Base-by-base conservation (phyloP, 2,329 filamentous ascomycete species). In the Calonectria pauciramosa region DNA sequence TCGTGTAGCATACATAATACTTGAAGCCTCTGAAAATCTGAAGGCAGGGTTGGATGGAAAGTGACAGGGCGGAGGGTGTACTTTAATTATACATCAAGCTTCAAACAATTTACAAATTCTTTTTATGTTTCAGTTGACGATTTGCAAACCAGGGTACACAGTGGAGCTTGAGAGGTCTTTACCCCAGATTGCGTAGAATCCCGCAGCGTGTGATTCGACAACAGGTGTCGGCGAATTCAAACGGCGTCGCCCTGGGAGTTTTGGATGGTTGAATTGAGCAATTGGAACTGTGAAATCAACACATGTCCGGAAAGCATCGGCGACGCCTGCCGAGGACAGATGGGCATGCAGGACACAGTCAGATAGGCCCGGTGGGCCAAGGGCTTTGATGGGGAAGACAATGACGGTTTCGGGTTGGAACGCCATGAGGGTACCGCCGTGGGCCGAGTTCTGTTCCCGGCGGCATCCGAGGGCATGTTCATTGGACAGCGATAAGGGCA, bases 1-100 rank as follows among this genome's bases (percentile, higher is more conserved):
- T 54, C 44, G 41, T 72, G 65, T 73, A 70, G 73, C 64, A 75
- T 70, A 66, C 64, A 75, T 70, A 60, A 75, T 73, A 75, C 30
- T 73, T 66, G 71, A 68, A 71, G 67, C 71, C 67, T 67, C 71
- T 67, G 67, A 64, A n/a, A 65, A 34, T 56, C 56, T 70, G 30
- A 41, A 32, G 67, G 60, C 67, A 30, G 51, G 67, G 54, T 75
- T 75, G 73, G 73, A 75, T 75, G 70, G 60, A 34, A 69, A 68
- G 68, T 38, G 44, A 28, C 28, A 34, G 41, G 70, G 38, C n/a
- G 69, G 59, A 18, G 59, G 65, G 28, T 75, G 70, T 75, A 72
- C 70, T 72, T 66, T 63, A 63, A 63, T 63, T 72, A 74, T 74
- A 72, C 32, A 44, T 52, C 36, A 49, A 44, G 54, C 44, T 54